Conservation (phyloP, 2,329 filamentous ascomycete species). For the Cladosporium oxysporum region DNA sequence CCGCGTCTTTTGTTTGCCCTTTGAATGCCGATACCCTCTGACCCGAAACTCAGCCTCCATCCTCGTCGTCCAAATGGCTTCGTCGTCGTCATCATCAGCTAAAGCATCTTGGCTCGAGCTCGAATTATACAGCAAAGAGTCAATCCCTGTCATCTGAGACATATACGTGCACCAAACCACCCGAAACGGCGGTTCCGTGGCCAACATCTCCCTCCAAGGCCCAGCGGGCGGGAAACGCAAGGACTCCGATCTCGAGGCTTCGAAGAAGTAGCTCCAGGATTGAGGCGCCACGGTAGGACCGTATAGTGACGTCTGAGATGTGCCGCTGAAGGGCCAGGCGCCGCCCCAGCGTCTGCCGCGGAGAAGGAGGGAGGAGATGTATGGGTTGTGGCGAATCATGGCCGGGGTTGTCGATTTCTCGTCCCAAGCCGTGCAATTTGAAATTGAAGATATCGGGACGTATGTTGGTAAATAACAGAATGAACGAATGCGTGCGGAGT, state of each 20-base stretch:
- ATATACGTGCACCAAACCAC: background rate
- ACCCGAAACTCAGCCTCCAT: constrained; percentile 1
- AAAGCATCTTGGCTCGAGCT: background rate
- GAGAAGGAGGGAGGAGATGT: constrained; percentile 6
- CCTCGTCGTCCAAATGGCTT: background rate
- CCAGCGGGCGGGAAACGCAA: background rate
- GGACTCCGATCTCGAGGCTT: background rate
- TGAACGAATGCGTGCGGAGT: background rate
- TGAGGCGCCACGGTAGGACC: background rate
- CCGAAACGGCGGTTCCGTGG: background rate
- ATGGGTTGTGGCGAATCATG: background rate
- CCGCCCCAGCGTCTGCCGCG: background rate
- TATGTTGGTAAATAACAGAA: background rate
- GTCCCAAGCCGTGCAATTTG: background rate
- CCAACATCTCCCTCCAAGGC: background rate
- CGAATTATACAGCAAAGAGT: background rate
- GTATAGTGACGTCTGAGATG: background rate
- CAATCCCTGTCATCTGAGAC: background rate
- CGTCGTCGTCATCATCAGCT: background rate
- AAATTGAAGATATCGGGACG: background rate
- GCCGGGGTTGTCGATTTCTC: background rate
- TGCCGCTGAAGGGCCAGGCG: constrained; percentile 2
- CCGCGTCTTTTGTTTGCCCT: background rate
- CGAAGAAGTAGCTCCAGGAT: constrained; percentile 4
- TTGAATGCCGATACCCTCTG: background rate